These are phyloP conservation scores for Saccharomyces kudriavzevii DNA, from an alignment of 805 yeast species.

Conservation along the genomic window DNA sequence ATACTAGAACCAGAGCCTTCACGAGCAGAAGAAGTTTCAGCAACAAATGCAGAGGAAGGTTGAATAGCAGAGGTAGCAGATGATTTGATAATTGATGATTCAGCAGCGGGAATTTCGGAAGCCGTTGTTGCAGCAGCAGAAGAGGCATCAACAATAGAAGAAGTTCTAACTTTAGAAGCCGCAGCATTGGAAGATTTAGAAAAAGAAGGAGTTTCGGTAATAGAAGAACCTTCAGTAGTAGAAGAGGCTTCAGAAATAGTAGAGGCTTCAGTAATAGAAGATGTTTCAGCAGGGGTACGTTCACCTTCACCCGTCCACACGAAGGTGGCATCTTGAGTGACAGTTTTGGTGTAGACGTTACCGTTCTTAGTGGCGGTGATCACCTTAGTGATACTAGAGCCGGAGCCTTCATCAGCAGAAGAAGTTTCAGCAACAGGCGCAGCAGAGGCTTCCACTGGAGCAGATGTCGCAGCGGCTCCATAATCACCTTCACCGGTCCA, in stretches of 20 bases:
- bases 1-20: not conserved
- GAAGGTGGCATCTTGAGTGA: no score
- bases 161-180: not conserved
- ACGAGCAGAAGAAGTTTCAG: not conserved
- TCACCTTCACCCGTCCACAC: no score
- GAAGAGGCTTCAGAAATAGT: not conserved
- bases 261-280: not conserved
- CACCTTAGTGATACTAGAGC: no score
- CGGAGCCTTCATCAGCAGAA: no score
- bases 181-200: not conserved
- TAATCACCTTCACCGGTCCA: conserved; percentile 2
- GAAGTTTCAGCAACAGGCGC: not conserved
- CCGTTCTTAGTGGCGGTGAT: no score
- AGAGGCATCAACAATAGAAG: not conserved
- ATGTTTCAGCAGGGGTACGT: not conserved
- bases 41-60: not conserved
- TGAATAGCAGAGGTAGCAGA: not conserved
- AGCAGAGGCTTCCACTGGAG: no score
- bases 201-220: not conserved
- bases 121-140: not conserved
- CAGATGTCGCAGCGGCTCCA: not conserved
- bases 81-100: no score
- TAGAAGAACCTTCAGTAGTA: not conserved
- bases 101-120: no score
- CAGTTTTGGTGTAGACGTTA: not conserved